Percentiles rank a stretch among this genome's conserved stretches.
Evolutionary conservation across 371 early-diverging fungal genomes (phyloP).

Genomic region (Batrachochytrium dendrobatidis): DNA sequence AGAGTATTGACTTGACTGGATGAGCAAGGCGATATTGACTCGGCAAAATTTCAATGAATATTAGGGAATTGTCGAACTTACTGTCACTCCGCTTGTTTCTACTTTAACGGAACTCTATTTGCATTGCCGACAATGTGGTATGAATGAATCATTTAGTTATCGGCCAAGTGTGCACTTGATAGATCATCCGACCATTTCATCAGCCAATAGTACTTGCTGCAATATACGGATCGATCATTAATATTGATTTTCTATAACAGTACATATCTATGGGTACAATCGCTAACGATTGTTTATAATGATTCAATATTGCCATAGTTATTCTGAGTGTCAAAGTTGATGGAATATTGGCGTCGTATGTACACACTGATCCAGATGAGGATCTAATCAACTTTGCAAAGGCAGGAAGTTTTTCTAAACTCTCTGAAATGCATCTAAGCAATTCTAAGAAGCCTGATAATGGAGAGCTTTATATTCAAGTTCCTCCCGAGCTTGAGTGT

Average conservation of each 20-base stretch:
- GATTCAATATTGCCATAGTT: no score
- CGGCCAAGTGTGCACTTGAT: not conserved
- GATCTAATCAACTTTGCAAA: not conserved
- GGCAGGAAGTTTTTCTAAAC: not conserved
- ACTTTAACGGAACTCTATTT: conserved; percentile 43
- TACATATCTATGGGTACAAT: no score
- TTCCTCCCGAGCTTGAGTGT: not conserved
- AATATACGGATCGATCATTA: not conserved
- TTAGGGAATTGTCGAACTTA: conserved; percentile 58
- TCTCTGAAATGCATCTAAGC: not conserved
- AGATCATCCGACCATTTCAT: not conserved
- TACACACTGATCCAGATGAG: not conserved
- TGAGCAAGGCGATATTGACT: not conserved
- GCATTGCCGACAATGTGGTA: conserved; percentile 61
- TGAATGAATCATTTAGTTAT: conserved; percentile 5
- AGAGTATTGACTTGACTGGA: not conserved
- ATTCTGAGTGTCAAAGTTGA: conserved; percentile 36
- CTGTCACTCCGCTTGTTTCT: conserved; percentile 46
- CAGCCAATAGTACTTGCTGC: not conserved
- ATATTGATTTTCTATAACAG: no score
- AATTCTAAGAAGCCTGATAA: not conserved
- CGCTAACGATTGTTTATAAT: no score
- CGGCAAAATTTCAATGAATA: no score
- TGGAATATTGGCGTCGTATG: not conserved
- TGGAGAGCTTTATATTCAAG: not conserved